Evolutionary conservation across 176 grass and related monocot species (phyloP), one percentile per base, ranked within the genome.

Genomic region (Phoenix roebelenii): DNA sequence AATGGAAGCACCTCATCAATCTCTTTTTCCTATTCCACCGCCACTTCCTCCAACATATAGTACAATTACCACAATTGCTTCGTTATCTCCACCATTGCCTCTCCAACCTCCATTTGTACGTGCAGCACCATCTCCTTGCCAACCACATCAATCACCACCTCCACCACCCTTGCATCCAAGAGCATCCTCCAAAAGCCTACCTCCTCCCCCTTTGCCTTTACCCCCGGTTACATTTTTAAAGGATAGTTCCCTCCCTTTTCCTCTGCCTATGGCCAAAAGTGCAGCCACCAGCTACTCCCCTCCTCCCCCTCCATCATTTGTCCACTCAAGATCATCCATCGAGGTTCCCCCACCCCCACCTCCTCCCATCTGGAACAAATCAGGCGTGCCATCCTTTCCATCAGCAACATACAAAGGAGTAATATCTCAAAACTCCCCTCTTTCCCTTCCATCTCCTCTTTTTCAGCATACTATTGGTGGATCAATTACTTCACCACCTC

Each of bases 201-300:
- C 66, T 79, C 24, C 66, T 25, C 4, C 51, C 63, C 62, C 55
- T 75, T 28, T 74, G 63, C 52, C 67, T 70, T 77, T 50, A 55
- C 28, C 18, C 18, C 23, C 7, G 61, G 64, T 61, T 18, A 55
- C 63, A 69, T 24, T 39, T 58, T 52, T 1, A 76, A 49, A 22
- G 28, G 5, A 30, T 30, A 4, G 28, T 30, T 30, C 28, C 28
- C 28, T 30, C 5, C 5, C 28, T 30, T 30, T 30, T 30, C 28
- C 35, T 44, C 35, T 0, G 7, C 35, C 35, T 44, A 44, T 44
- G 35, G 2, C 35, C 35, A 44, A 44, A 12, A 5, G 26, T 35
- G 28, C 10, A 44, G 35, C 35, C 35, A 44, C 35, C 9, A 54
- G 35, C 29, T 72, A 58, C 67, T 15, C 53, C 22, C 25, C 59